Base-by-base conservation (phyloP, 805 yeast genomes). In the Yarrowia osloensis region DNA sequence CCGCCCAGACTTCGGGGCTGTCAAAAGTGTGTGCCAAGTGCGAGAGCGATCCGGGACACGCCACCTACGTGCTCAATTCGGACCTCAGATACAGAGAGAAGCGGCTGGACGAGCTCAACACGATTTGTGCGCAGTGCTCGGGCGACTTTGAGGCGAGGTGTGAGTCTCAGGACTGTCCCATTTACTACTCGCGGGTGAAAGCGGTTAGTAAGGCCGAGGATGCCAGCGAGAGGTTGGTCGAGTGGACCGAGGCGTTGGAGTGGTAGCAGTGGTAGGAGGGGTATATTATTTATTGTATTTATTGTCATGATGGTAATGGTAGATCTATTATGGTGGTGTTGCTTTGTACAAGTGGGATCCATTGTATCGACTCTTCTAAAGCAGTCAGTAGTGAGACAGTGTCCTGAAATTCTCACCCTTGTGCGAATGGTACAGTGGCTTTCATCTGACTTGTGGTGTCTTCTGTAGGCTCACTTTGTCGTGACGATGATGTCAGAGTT, bases 131-230 rank as follows among this genome's bases (percentile, higher is more conserved):
- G 17, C 65, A 72, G n/a, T 77, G 80, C 55, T 71, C 76, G n/a
- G 76, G 74, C 5, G 59, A 47, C 12, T 74, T 76, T 0, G 74
- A 77, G 0, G 70, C 77, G 0, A 67, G 71, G 0, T 90, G 96
- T 73, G 77, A 76, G 7, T 88, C 90, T 52, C 82, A 81, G 39
- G 91, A 87, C 71, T 90, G 96, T 73, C 81, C 86, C 0, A 77
- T 86, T 0, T 89, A 81, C 72, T 90, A 81, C 72, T 79, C 84
- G 8, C 80, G 86, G 59, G 77, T 82, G 13, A 83, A 84, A 71
- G 77, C 81, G 2, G 66, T 69, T 4, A 77, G 75, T 39, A 77
- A 74, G 46, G 66, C 79, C 4, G 59, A 69, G 11, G 65, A 33
- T 12, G 66, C 66, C 8, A 19, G 63, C 11, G 63, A 40, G 63